Percentiles rank a stretch among this genome's conserved stretches.
phyloP scores from a whole-genome alignment of 768 basidiomycete species.

The Omphalotus guepiniiformis region DNA sequence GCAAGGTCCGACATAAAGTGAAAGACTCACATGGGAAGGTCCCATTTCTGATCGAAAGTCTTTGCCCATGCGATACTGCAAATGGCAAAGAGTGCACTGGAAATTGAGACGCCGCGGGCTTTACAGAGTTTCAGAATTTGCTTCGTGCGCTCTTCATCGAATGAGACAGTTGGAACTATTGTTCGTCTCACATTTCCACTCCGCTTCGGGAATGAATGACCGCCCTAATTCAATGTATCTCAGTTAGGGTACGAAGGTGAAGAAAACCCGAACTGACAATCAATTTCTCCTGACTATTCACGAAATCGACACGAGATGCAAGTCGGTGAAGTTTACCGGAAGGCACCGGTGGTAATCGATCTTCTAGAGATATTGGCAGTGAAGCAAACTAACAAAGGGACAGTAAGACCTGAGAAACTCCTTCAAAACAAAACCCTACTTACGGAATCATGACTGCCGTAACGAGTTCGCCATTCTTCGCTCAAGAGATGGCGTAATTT shows the following conservation, averaged over 20 bases:
- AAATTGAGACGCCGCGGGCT: slow-evolving; percentile 64
- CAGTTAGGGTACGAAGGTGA: not conserved
- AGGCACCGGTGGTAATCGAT: slow-evolving; percentile 33
- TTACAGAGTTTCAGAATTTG: slow-evolving; percentile 69
- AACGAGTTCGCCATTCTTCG: slow-evolving; percentile 29
- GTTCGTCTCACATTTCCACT: slow-evolving; percentile 48
- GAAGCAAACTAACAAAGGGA: slow-evolving; percentile 19
- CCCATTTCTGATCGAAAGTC: slow-evolving; percentile 36
- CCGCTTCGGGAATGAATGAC: slow-evolving; percentile 63
- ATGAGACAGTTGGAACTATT: slow-evolving; percentile 64
- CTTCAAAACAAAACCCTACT: slow-evolving; percentile 15
- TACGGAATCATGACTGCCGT: slow-evolving; percentile 18
- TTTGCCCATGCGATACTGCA: slow-evolving; percentile 73
- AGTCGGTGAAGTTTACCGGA: slow-evolving; percentile 37
- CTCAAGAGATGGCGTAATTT: slow-evolving; percentile 27
- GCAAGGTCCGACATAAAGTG: not conserved
- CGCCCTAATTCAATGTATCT: slow-evolving; percentile 43
- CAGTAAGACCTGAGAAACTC: slow-evolving; percentile 16
- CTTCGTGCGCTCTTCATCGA: slow-evolving; percentile 52
- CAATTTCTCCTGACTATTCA: slow-evolving; percentile 46
- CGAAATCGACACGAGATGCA: slow-evolving; percentile 53
- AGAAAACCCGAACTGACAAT: slow-evolving; percentile 37
- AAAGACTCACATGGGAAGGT: slow-evolving; percentile 49
- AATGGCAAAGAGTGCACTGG: slow-evolving; percentile 69
- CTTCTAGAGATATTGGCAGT: slow-evolving; percentile 48